A percentile compares a stretch with the other conserved stretches of the same genome.
Evolutionary conservation across 495 filamentous ascomycete genomes (phyloP).

Genomic region (Penicillium turbatum): DNA sequence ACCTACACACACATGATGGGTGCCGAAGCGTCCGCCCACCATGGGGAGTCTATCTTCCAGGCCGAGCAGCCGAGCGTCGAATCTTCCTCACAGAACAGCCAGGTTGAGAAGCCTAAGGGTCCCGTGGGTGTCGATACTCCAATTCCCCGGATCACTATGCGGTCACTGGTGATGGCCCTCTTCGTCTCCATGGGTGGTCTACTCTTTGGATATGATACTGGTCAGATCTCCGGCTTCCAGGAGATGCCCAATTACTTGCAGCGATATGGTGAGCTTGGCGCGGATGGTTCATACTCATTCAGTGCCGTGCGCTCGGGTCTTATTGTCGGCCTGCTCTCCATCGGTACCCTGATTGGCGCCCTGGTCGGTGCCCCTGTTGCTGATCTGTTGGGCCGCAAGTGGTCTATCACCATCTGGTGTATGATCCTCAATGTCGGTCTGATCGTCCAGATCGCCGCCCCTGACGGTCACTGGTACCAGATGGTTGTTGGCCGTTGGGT

Average conservation of each 20-base stretch:
- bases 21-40: constrained; percentile 30
- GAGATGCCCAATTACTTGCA: constrained; percentile 51
- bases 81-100: constrained; percentile 25
- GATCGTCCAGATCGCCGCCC: constrained; percentile 60
- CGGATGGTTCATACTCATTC: constrained; percentile 35
- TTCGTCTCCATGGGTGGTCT: constrained; percentile 67
- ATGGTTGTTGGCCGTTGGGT: constrained; percentile 53
- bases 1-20: constrained; percentile 26
- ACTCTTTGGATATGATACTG: constrained; percentile 51
- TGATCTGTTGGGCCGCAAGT: constrained; percentile 49
- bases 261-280: constrained; percentile 38
- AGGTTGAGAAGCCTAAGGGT: constrained; percentile 23
- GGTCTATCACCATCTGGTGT: constrained; percentile 51
- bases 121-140: constrained; percentile 35
- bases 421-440: constrained; percentile 61
- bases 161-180: constrained; percentile 48
- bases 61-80: constrained; percentile 24
- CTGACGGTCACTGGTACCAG: constrained; percentile 49
- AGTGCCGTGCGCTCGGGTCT: constrained; percentile 49
- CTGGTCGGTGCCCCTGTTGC: constrained; percentile 54
- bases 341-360: constrained; percentile 65
- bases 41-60: constrained; percentile 39
- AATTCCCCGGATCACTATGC: constrained; percentile 40
- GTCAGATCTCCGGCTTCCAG: constrained; percentile 57
- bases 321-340: constrained; percentile 55